These are phyloP conservation scores for Fomitopsis betulina DNA, from an alignment of 1,284 basidiomycete genomes.

Conservation along the genomic window DNA sequence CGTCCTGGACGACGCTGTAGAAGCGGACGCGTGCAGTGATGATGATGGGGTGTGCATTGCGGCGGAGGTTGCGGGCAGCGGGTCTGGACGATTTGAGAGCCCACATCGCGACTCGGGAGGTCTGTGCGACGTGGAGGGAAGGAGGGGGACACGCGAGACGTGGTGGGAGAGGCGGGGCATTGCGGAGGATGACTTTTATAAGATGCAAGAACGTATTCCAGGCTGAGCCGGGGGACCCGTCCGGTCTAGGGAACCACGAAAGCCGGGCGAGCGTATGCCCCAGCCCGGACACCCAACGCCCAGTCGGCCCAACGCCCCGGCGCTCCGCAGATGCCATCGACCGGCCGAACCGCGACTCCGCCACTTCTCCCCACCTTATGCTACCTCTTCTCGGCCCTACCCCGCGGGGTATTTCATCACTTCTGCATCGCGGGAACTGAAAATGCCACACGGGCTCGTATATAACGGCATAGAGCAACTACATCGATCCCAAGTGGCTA, in stretches of 20 bases:
- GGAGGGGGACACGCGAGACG: not conserved
- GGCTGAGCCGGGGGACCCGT: not conserved
- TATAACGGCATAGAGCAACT: not conserved
- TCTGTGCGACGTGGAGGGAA: not conserved
- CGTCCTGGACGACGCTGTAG: conserved; percentile 27
- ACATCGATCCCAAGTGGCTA: conserved; percentile 25
- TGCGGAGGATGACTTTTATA: conserved; percentile 1
- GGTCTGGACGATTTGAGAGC: conserved; percentile 22
- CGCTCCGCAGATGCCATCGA: not conserved
- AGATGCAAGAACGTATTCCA: not conserved
- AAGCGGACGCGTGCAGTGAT: conserved; percentile 20
- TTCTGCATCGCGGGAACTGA: not conserved
- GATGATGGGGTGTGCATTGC: conserved; percentile 10
- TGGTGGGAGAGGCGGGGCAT: not conserved
- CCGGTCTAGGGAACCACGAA: not conserved
- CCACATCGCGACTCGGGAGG: conserved; percentile 4
- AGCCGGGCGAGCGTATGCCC: not conserved
- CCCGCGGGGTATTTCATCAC: conserved; percentile 1
- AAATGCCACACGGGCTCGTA: not conserved
- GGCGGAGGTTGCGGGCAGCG: conserved; percentile 19
- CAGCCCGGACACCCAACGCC: not conserved
- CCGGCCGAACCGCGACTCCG: not conserved
- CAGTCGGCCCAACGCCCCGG: not conserved
- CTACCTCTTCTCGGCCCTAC: not conserved
- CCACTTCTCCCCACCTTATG: not conserved